A percentile compares a stretch with the other conserved stretches of the same genome.
Evolutionary conservation across 768 basidiomycete species (phyloP).

Genomic region (Lactifluus volemus): DNA sequence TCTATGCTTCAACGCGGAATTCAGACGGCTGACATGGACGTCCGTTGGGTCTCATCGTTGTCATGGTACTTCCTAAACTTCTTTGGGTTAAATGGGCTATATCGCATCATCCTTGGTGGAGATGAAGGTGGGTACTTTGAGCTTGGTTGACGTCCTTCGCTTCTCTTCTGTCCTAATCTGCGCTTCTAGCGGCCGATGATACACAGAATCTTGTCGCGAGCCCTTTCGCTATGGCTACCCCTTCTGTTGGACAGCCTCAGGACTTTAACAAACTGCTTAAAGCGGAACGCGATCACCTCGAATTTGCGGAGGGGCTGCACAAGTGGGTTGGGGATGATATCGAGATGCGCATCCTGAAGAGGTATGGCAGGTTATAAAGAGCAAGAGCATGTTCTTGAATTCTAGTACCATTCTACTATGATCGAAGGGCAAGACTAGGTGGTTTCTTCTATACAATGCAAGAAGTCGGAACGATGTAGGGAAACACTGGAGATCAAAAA

Average conservation of each 20-base stretch:
- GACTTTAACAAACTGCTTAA: constrained; percentile 89
- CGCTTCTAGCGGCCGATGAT: constrained; percentile 59
- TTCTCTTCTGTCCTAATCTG: constrained; percentile 10
- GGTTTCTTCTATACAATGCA: constrained; percentile 1
- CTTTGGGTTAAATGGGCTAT: constrained; percentile 93
- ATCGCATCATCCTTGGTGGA: constrained; percentile 84
- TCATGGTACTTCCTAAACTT: constrained; percentile 99
- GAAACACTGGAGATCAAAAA: neutral
- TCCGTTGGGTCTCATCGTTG: constrained; percentile 96
- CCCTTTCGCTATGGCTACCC: constrained; percentile 50
- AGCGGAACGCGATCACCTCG: constrained; percentile 86
- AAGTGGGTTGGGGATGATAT: constrained; percentile 75
- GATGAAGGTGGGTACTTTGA: constrained; percentile 63
- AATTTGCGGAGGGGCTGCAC: constrained; percentile 83
- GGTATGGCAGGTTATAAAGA: constrained; percentile 56
- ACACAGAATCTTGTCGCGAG: constrained; percentile 64
- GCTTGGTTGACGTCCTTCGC: constrained; percentile 12
- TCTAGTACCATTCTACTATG: neutral
- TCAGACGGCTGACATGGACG: constrained; percentile 93
- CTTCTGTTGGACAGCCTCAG: constrained; percentile 50
- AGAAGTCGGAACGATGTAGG: neutral
- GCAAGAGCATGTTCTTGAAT: constrained; percentile 14
- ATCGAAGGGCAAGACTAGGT: neutral
- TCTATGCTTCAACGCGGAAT: constrained; percentile 96
- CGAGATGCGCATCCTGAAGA: constrained; percentile 67